These are phyloP conservation scores for Xylariaceae sp. DNA, from an alignment of 2,329 filamentous ascomycete species.

Conservation along the genomic window DNA sequence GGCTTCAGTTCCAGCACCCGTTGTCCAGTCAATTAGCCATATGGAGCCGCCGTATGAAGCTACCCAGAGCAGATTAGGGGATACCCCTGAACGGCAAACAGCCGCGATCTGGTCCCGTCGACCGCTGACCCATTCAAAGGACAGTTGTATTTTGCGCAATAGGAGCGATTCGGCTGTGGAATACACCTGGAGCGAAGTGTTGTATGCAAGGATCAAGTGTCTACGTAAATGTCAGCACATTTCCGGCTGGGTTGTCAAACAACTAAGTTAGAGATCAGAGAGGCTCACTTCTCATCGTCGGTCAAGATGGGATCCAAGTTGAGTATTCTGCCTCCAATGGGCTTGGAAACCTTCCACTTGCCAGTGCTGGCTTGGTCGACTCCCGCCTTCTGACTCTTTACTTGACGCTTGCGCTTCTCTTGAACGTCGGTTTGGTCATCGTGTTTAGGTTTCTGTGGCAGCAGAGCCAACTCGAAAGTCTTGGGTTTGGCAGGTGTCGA, in stretches of 20 bases:
- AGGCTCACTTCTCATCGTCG: conserved; percentile 53
- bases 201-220: conserved; percentile 69
- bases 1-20: conserved; percentile 38
- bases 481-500: conserved; percentile 14
- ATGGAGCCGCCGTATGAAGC: conserved; percentile 53
- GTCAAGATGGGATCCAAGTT: conserved; percentile 61
- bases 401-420: conserved; percentile 17
- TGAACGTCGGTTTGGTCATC: conserved; percentile 12
- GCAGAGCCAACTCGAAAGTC: conserved; percentile 6
- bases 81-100: conserved; percentile 40
- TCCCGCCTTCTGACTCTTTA: conserved; percentile 5
- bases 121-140: conserved; percentile 28
- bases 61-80: conserved; percentile 52
- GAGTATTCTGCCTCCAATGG: conserved; percentile 60
- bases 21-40: conserved; percentile 55
- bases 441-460: conserved; percentile 3
- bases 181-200: conserved; percentile 73
- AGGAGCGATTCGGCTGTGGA: conserved; percentile 76
- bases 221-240: conserved; percentile 40
- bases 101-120: conserved; percentile 37
- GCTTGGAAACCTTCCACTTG: conserved; percentile 56
- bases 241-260: background rate
- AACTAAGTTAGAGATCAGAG: conserved; percentile 34
- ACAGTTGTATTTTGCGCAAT: conserved; percentile 62
- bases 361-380: conserved; percentile 1